These are phyloP conservation scores for Crithidia sp. DNA, from an alignment of 208 protist species.

Conservation along the genomic window DNA sequence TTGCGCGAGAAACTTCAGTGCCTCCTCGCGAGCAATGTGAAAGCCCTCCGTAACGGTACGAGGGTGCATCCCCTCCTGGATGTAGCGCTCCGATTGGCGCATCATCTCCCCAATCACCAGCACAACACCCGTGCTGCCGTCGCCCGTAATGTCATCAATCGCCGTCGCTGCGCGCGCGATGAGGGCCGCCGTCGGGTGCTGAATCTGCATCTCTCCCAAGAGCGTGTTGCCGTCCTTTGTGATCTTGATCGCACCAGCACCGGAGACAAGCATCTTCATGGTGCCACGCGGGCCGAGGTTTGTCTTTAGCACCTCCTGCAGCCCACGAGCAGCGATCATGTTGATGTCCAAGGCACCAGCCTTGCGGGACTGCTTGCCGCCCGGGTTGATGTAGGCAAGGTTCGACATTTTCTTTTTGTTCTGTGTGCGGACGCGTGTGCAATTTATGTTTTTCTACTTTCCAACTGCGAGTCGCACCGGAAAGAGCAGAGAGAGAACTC, in stretches of 20 bases:
- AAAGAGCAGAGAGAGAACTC: too few relatives aligned
- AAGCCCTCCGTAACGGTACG: conserved; percentile 98
- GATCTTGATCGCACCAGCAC: conserved; percentile 99
- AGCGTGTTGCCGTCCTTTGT: conserved; percentile 99
- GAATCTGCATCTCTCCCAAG: conserved; percentile 99
- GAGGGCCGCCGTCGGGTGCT: conserved; percentile 99
- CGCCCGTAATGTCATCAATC: conserved; percentile 99
- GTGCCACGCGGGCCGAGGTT: conserved; percentile 99
- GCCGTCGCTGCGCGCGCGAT: conserved; percentile 99
- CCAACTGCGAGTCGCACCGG: not conserved
- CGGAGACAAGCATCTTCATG: conserved; percentile 99
- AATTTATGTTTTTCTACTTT: conserved; percentile 8
- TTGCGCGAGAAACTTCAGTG: conserved; percentile 91
- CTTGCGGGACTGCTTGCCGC: conserved; percentile 82
- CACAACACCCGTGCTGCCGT: conserved; percentile 99
- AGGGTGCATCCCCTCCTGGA: conserved; percentile 99
- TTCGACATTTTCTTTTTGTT: conserved; percentile 52
- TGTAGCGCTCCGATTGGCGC: conserved; percentile 97
- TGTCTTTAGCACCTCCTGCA: conserved; percentile 98
- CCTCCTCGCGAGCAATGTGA: conserved; percentile 94
- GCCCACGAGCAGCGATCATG: conserved; percentile 97
- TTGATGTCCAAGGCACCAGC: conserved; percentile 97
- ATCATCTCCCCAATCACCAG: conserved; percentile 99
- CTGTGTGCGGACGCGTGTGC: not conserved
- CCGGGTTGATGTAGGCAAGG: conserved; percentile 92